Evolutionary conservation across 148 eudicot genomes (phyloP), one percentile per base, ranked within the genome.

Genomic region (Vaccinium darrowii): DNA sequence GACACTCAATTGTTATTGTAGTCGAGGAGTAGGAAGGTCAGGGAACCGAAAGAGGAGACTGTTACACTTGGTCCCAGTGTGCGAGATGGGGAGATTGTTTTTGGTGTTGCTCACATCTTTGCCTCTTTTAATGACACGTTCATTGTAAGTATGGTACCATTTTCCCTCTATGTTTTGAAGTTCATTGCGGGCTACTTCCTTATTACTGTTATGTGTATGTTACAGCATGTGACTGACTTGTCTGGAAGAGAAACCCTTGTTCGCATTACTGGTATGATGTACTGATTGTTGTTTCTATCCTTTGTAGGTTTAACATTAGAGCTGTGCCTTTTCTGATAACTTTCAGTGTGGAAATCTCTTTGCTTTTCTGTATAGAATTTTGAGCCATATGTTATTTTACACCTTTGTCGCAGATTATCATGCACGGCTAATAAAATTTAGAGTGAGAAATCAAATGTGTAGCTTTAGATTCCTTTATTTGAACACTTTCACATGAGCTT

Each of bases 211-310:
- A 3, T 80, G 54, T 58, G 19, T 39, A 27, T 23, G 7, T 58
- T 93, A 85, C 93, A 95, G 96, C 98, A 95, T 86, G 94, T 95
- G 49, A 95, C 98, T 75, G 98, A 93, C 91, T 86, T 95, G 87
- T 95, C 98, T 65, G 98, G 98, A 57, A 91, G 96, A 87, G 98
- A 95, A 90, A 95, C 98, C 25, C 86, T 95, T 89, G 98, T 95
- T 82, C 94, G 98, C 77, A 91, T 95, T 76, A 94, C 98, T 60
- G 98, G 98, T 94, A 83, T 47, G 58, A 8, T 11, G 10, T 39
- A 39, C 3, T 2, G 19, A 7, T 18, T 54, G 8, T 52, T 52
- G 39, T 23, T 77, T 51, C 30, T 2, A 11, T 50, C 10, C 13
- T 1, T 23, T 50, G 53, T 51, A 51, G 53, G 53, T 62, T 21